phyloP scores from a whole-genome alignment of 2,329 filamentous ascomycete species.

The Graphium sp. region DNA sequence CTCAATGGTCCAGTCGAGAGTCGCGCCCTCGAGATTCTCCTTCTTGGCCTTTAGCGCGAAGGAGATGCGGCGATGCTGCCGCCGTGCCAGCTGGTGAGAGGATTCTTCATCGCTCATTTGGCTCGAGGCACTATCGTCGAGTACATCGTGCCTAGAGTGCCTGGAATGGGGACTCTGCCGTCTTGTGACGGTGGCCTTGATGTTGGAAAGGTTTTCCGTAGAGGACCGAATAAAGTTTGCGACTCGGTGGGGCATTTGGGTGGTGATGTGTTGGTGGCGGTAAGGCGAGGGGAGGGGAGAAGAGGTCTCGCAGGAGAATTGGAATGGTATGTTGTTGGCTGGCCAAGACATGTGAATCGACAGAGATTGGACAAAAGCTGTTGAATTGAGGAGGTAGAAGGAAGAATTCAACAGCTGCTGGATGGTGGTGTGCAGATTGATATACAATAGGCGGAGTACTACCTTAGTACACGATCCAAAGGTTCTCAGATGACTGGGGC shows the following conservation, averaged over 20 bases:
- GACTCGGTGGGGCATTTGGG: slow-evolving; percentile 39
- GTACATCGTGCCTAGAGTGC: slow-evolving; percentile 5
- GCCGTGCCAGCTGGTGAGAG: slow-evolving; percentile 10
- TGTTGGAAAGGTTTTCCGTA: slow-evolving; percentile 33
- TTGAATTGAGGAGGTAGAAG: no score
- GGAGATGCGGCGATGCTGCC: slow-evolving; percentile 21
- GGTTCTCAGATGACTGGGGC: no score
- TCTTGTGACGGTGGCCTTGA: slow-evolving; percentile 20
- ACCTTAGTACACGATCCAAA: no score
- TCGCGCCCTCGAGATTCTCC: slow-evolving; percentile 22
- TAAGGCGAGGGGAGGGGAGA: no score
- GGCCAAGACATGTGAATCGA: no score
- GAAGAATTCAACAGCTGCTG: no score
- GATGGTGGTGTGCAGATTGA: no score
- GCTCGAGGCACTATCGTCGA: slow-evolving; percentile 4
- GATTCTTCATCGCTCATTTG: slow-evolving; percentile 6
- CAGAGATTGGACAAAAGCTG: no score
- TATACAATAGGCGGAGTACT: no score
- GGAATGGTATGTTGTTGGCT: no score
- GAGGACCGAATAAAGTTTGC: slow-evolving; percentile 38
- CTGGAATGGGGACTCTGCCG: neutral
- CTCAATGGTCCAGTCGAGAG: slow-evolving; percentile 50
- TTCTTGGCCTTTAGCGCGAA: slow-evolving; percentile 14
- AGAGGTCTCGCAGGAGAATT: no score
- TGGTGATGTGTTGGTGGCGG: no score